Evolutionary conservation across 345 rosid species (phyloP), one percentile per base, ranked within the genome.

Genomic region (Citrus hindsii): DNA sequence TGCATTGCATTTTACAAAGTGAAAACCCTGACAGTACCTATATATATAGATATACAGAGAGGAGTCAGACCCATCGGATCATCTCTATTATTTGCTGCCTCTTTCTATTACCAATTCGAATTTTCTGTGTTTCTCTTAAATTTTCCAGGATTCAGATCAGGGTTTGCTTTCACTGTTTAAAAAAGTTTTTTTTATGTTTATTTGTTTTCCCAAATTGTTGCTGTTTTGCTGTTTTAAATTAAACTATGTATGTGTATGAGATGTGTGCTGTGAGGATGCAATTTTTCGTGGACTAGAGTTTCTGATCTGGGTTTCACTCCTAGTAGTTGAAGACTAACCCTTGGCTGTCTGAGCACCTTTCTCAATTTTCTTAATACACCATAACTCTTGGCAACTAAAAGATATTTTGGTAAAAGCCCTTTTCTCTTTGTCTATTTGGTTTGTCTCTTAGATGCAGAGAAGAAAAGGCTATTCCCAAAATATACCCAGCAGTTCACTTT

Each of bases 301-400:
- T 94, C 99, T 79, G 99, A 96, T 94, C 88, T 86, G 90, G 90
- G 90, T 76, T 58, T 84, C 80, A 55, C 81, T 62, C 89, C 86
- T 85, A 61, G 86, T 79, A 88, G 79, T 88, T 94, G 99, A 96
- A 83, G 97, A 96, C 75, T 85, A 90, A 84, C 98, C 99, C 99
- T 96, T 94, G 97, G 99, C 99, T 96, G 98, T 94, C 98, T 96
- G 98, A 96, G 98, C 93, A 88, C 77, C 59, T 38, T 76, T 70
- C 55, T 33, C n/a, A 19, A 28, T 12, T 19, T 24, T 0, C 10
- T 22, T 65, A 7, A 0, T 35, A 5, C 14, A 5, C 5, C 2
- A 30, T 0, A 8, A 30, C 55, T 37, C 0, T 53, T 27, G 37
- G 30, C 16, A 7, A 8, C 22, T 19, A 2, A 24, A 3, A 18